Conservation (phyloP, 805 yeast genomes). For the Saccharomycopsis malanga region DNA sequence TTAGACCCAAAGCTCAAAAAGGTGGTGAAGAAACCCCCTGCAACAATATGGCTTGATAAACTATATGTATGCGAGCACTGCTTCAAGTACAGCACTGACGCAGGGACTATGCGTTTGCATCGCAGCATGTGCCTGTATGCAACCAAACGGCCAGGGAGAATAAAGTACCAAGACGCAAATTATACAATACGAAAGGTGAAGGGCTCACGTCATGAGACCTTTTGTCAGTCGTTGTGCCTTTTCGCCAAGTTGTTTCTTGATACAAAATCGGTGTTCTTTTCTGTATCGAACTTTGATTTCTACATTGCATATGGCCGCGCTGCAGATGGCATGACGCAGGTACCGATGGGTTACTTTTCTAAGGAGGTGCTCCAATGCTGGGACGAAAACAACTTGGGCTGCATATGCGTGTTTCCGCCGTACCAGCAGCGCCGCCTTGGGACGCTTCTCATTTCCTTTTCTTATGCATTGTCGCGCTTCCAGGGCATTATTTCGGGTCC, state of each 20-base stretch:
- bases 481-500: constrained; percentile 76
- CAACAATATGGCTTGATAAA: constrained; percentile 47
- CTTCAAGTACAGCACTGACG: constrained; percentile 64
- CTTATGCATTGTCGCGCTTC: constrained; percentile 65
- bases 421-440: constrained; percentile 78
- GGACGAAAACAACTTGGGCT: constrained; percentile 81
- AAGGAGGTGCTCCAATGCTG: constrained; percentile 72
- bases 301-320: constrained; percentile 55
- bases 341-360: constrained; percentile 88
- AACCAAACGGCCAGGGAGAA: constrained; percentile 50
- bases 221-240: constrained; percentile 75
- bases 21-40: constrained; percentile 21
- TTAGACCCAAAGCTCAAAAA: constrained; percentile 16
- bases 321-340: constrained; percentile 8
- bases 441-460: constrained; percentile 70
- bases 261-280: constrained; percentile 80
- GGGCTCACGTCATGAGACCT: constrained; percentile 57
- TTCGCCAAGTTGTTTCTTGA: constrained; percentile 86
- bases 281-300: constrained; percentile 72
- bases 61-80: constrained; percentile 75
- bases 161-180: constrained; percentile 55
- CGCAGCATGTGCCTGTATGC: constrained; percentile 38
- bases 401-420: constrained; percentile 88
- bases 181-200: constrained; percentile 57
- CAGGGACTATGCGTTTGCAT: constrained; percentile 45